phyloP scores from a whole-genome alignment of 164 flowering plant genomes.

The Umbellularia californica region DNA sequence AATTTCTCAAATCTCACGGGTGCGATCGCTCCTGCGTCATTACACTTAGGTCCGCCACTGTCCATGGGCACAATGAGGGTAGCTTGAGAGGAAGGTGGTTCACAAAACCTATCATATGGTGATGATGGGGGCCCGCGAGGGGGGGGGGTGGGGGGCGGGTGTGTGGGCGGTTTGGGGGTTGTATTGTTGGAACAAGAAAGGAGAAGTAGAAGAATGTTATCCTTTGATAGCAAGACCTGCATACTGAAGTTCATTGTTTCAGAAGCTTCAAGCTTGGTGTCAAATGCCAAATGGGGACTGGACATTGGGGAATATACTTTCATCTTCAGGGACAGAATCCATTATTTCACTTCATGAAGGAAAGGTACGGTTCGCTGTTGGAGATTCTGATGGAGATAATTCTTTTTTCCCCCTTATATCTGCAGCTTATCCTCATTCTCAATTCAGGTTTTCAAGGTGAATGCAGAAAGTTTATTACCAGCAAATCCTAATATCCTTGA shows the following conservation, averaged over 20 bases:
- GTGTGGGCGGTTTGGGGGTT: too few species aligned
- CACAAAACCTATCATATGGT: too few species aligned
- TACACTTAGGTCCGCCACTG: too few species aligned
- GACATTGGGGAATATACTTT: slow-evolving; percentile 70
- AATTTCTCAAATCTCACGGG: too few species aligned
- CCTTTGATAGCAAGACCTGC: slow-evolving; percentile 21
- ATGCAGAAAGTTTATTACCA: slow-evolving; percentile 53
- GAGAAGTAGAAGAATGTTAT: neutral
- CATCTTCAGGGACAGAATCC: slow-evolving; percentile 63
- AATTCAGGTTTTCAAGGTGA: slow-evolving; percentile 67
- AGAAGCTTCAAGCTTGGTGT: slow-evolving; percentile 87
- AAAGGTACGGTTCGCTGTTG: slow-evolving; percentile 45
- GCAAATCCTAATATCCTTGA: slow-evolving; percentile 99
- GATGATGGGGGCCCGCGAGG: too few species aligned
- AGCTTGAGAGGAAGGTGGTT: too few species aligned
- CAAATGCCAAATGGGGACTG: slow-evolving; percentile 84
- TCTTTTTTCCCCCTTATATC: neutral
- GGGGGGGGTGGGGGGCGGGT: too few species aligned
- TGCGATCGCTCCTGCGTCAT: too few species aligned
- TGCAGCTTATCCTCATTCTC: slow-evolving; percentile 1
- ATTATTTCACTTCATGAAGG: slow-evolving; percentile 68
- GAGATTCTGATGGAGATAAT: neutral
- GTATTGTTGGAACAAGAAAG: too few species aligned
- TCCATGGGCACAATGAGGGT: too few species aligned
- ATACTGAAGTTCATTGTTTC: slow-evolving; percentile 40